Conservation (phyloP, 805 yeast genomes). For the Pichia thaimueangensis region DNA sequence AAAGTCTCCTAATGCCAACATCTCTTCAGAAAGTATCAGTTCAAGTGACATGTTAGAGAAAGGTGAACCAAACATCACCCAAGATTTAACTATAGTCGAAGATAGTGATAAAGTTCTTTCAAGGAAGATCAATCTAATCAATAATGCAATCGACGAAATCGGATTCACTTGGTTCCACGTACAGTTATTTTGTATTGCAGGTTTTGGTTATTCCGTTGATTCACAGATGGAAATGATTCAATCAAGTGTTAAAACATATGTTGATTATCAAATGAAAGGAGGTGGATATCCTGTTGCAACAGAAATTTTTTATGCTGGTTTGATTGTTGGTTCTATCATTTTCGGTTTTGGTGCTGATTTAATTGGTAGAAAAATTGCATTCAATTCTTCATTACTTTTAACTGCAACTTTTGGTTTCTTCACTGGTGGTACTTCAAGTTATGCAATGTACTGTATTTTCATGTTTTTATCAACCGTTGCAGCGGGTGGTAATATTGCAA, state of each 20-base stretch:
- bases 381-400: conserved; percentile 42
- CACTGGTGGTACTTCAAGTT: conserved; percentile 45
- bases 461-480: conserved; percentile 39
- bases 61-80: conserved; percentile 7
- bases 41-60: too few relatives aligned
- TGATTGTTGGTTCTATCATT: conserved; percentile 45
- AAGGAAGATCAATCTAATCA: conserved; percentile 39
- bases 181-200: conserved; percentile 44
- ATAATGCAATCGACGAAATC: conserved; percentile 52
- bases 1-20: too few relatives aligned
- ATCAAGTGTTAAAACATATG: conserved; percentile 39
- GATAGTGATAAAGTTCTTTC: conserved; percentile 32
- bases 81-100: conserved; percentile 21
- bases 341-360: conserved; percentile 55
- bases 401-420: conserved; percentile 47
- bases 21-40: too few relatives aligned
- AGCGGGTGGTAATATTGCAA: conserved; percentile 52
- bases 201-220: conserved; percentile 52
- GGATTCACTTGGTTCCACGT: conserved; percentile 55
- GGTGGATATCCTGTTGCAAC: conserved; percentile 39
- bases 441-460: conserved; percentile 45
- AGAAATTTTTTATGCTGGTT: conserved; percentile 43
- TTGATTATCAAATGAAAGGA: conserved; percentile 41
- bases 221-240: conserved; percentile 45
- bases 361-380: conserved; percentile 47